Base-by-base conservation (phyloP, 306 rosid genomes). In the Castanea sativa region DNA sequence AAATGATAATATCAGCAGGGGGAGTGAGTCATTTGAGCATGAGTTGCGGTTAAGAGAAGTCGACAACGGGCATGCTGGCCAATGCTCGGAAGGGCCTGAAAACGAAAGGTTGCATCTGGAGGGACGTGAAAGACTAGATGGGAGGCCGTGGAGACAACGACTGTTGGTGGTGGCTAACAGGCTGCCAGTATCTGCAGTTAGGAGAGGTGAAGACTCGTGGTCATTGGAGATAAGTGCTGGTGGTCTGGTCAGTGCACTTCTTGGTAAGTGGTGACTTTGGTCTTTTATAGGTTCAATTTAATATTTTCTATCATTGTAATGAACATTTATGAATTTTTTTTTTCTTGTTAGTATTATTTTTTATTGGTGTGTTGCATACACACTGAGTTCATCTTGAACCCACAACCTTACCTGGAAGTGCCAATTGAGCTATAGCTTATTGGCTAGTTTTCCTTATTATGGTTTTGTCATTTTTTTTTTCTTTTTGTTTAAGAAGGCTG, bases 151-250 rank as follows among this genome's bases (percentile, higher is more conserved):
- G 11, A 88, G 83, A 38, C 99, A 95, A 52, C 76, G 99, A 55
- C 90, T 95, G 58, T 86, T 93, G 92, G 98, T 93, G 72, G 98
- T 93, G 83, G 98, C 98, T 53, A 93, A 93, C 78, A 88, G 98
- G 87, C 80, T 93, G 71, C 98, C 98, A 3, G 98, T 93, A 70
- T 90, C 97, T 20, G 98, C 98, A 52, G 83, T 93, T 49, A 86
- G 98, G 84, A 87, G 84, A 85, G 90, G 98, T 55, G 96, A 88
- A 86, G 97, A 91, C 74, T 86, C 89, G 11, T 93, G 98, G 98
- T 88, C 94, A 76, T 76, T 93, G 85, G 98, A 93, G 77, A 83
- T 93, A 20, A 93, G 98, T 81, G 97, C 91, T 25, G 98, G 98
- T 33, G 98, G 98, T 83, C 77, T 93, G 61, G 98, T 93, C 73